Evolutionary conservation across 805 yeast species (phyloP), one percentile per base, ranked within the genome.

Genomic region (Cyberlindnera euphorbiiphila): DNA sequence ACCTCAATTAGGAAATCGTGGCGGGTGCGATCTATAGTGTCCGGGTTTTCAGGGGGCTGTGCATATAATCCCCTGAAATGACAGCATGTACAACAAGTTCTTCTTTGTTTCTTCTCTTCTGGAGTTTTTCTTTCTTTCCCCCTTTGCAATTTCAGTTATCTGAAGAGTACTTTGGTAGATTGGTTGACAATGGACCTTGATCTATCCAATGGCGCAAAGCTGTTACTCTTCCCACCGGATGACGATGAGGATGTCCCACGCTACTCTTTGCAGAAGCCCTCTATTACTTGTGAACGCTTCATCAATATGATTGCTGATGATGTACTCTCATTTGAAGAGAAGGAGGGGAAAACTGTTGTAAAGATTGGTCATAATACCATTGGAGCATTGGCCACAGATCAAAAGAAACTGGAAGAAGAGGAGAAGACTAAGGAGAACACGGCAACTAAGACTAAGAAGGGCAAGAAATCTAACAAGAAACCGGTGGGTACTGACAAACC

Each of bases 141-240:
- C n/a, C n/a, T n/a, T n/a, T n/a, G n/a, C n/a, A n/a, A n/a, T n/a
- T n/a, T n/a, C n/a, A n/a, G n/a, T n/a, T n/a, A n/a, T n/a, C n/a
- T n/a, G n/a, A n/a, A n/a, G n/a, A n/a, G n/a, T n/a, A n/a, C n/a
- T n/a, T n/a, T n/a, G n/a, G n/a, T n/a, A n/a, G n/a, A 26, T 24
- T 13, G 14, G 9, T 14, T 18, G 18, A 17, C 13, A n/a, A 38
- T 38, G 42, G 25, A 16, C 5, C 34, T 38, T 12, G 5, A 17
- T 3, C 37, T 38, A 6, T 17, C 30, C 20, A 33, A 29, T 15
- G 42, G 31, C 16, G 17, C 33, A 3, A 14, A 12, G 1, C 25
- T 56, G 12, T 45, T 49, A 47, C 53, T 52, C 30, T 55, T 55
- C 45, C 56, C 60, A 4, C 54, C 57, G 1, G 60, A 56, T 13